These are phyloP conservation scores for Malassezia sympodialis DNA, from an alignment of 1,284 basidiomycete species.

Conservation along the genomic window DNA sequence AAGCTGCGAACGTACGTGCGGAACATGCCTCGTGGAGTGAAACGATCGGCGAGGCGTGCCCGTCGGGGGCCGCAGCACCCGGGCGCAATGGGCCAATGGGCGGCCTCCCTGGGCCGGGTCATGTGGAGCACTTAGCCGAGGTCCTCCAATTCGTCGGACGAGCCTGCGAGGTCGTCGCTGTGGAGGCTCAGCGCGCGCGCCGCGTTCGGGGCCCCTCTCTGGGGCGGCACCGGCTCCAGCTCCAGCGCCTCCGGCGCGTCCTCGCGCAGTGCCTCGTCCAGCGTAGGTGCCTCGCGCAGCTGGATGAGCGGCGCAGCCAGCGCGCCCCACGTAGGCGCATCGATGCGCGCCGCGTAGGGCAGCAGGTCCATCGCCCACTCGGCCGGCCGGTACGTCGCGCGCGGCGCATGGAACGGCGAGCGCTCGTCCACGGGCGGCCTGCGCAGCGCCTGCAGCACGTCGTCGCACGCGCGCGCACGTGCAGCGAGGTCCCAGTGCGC, in stretches of 20 bases:
- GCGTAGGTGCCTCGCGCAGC: not conserved
- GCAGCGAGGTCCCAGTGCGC: conserved; percentile 50
- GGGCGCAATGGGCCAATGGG: not conserved
- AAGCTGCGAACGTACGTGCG: conserved; percentile 9
- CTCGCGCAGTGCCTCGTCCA: not conserved
- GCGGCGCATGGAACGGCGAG: not conserved
- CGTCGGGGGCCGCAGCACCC: too few species aligned
- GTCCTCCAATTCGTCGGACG: conserved; percentile 1
- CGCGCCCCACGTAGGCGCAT: not conserved
- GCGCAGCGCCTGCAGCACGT: not conserved
- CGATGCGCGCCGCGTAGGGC: conserved; percentile 2
- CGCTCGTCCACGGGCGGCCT: not conserved
- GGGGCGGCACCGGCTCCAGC: not conserved
- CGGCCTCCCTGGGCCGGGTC: not conserved
- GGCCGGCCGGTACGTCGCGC: not conserved
- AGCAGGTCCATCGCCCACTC: conserved; percentile 5
- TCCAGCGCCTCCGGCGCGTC: not conserved
- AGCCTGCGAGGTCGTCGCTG: not conserved
- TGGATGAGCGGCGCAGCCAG: not conserved
- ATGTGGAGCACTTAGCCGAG: not conserved
- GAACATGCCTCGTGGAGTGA: conserved; percentile 5
- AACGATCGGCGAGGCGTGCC: too few species aligned
- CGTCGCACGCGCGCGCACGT: not conserved
- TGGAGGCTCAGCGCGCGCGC: not conserved
- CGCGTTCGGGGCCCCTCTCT: not conserved